A percentile compares a stretch with the other conserved stretches of the same genome.
These are phyloP conservation scores for Plasmodium yoelii DNA, from an alignment of 169 alveolate genomes.

Conservation along the genomic window DNA sequence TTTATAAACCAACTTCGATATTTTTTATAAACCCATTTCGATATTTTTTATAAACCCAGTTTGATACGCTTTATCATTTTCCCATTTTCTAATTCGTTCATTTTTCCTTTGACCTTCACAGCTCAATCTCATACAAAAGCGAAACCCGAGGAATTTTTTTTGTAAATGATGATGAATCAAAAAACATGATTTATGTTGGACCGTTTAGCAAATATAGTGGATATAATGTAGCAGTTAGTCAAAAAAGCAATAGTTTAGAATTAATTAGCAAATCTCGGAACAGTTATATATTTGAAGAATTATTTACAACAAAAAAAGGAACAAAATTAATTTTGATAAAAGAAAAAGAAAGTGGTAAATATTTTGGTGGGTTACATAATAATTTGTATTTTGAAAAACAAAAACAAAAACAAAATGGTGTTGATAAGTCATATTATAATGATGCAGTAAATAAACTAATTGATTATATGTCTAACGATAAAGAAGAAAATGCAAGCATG, in stretches of 20 bases:
- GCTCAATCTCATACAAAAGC: slow-evolving; percentile 41
- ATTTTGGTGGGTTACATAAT: slow-evolving; percentile 46
- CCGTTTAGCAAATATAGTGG: slow-evolving; percentile 44
- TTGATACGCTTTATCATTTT: too few relatives aligned
- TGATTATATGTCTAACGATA: slow-evolving; percentile 46
- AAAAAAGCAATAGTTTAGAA: slow-evolving; percentile 15
- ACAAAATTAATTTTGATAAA: slow-evolving; percentile 42
- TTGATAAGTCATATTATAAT: slow-evolving; percentile 22
- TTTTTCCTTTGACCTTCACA: background rate
- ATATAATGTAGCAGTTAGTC: slow-evolving; percentile 6
- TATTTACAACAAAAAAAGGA: slow-evolving; percentile 51
- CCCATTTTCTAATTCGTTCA: background rate
- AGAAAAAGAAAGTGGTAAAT: slow-evolving; percentile 54
- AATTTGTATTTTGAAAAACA: slow-evolving; percentile 23
- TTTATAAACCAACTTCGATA: too few relatives aligned
- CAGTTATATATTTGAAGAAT: slow-evolving; percentile 59
- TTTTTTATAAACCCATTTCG: too few relatives aligned
- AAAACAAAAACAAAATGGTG: slow-evolving; percentile 46
- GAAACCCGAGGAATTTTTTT: slow-evolving; percentile 51
- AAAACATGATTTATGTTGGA: slow-evolving; percentile 36
- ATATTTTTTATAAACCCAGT: too few relatives aligned
- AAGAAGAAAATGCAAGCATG: slow-evolving; percentile 25
- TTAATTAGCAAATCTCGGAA: background rate
- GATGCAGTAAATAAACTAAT: slow-evolving; percentile 38
- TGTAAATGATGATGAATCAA: slow-evolving; percentile 31